Conservation (phyloP, 441 rosid species). For the Omphalea diandra region DNA sequence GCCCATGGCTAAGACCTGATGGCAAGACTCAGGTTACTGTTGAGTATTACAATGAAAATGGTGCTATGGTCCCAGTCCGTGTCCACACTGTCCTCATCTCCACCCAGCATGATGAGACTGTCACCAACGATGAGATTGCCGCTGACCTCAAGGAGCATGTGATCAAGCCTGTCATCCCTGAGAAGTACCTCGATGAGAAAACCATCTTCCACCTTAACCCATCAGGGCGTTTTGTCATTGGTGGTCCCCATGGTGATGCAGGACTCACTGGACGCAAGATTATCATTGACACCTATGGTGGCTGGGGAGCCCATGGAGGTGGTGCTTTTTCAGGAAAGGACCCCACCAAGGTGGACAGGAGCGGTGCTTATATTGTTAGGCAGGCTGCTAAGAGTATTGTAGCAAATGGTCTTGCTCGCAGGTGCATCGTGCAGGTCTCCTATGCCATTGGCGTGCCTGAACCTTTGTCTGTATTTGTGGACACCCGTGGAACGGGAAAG, state of each 20-base stretch:
- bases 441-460: constrained; percentile 80
- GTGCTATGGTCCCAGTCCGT: constrained; percentile 71
- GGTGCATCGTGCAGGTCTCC: constrained; percentile 76
- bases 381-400: constrained; percentile 86
- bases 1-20: constrained; percentile 73
- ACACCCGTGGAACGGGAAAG: constrained; percentile 62
- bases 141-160: constrained; percentile 79
- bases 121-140: constrained; percentile 69
- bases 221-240: constrained; percentile 73
- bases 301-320: constrained; percentile 72
- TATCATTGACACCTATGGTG: constrained; percentile 69
- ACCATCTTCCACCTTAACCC: constrained; percentile 85
- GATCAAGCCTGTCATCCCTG: constrained; percentile 67
- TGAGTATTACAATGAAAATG: constrained; percentile 63
- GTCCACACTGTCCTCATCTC: constrained; percentile 79
- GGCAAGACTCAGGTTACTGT: constrained; percentile 84
- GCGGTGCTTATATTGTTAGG: constrained; percentile 65
- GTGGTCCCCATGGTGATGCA: constrained; percentile 79
- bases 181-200: constrained; percentile 76
- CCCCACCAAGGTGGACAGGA: constrained; percentile 69
- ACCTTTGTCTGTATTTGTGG: constrained; percentile 70
- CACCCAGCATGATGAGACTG: constrained; percentile 83
- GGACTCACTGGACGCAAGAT: constrained; percentile 81
- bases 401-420: constrained; percentile 67
- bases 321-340: constrained; percentile 72